phyloP scores from a whole-genome alignment of 495 filamentous ascomycete genomes.

The Aspergillus asperescens region DNA sequence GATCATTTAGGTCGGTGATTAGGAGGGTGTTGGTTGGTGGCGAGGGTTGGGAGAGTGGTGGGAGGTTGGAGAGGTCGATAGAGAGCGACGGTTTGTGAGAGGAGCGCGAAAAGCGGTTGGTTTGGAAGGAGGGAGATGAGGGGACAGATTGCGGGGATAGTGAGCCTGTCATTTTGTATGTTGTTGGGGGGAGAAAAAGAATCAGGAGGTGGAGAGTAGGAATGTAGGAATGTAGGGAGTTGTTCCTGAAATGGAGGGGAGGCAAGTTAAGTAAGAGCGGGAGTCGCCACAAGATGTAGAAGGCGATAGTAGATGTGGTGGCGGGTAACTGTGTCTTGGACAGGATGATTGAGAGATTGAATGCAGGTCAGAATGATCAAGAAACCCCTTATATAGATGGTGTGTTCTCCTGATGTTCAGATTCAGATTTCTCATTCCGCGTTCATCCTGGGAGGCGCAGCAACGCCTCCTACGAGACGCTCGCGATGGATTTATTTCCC shows the following conservation, averaged over 20 bases:
- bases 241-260: background rate
- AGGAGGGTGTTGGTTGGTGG: slow-evolving; percentile 90
- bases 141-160: slow-evolving; percentile 23
- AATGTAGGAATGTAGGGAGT: background rate
- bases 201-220: background rate
- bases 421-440: background rate
- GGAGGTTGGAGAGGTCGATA: slow-evolving; percentile 76
- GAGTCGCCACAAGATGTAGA: background rate
- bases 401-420: too few species aligned
- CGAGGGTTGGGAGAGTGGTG: slow-evolving; percentile 70
- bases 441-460: background rate
- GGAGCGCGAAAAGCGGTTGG: slow-evolving; percentile 38
- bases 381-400: too few species aligned
- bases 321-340: background rate
- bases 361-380: too few species aligned
- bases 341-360: too few species aligned
- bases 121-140: slow-evolving; percentile 29
- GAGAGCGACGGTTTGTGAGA: slow-evolving; percentile 53
- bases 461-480: background rate
- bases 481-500: background rate
- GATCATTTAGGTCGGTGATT: slow-evolving; percentile 77
- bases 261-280: background rate
- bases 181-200: background rate
- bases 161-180: slow-evolving; percentile 22
- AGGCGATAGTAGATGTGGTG: background rate